Evolutionary conservation across 106 monocot species (phyloP).

Genomic region (Vanilla planifolia): DNA sequence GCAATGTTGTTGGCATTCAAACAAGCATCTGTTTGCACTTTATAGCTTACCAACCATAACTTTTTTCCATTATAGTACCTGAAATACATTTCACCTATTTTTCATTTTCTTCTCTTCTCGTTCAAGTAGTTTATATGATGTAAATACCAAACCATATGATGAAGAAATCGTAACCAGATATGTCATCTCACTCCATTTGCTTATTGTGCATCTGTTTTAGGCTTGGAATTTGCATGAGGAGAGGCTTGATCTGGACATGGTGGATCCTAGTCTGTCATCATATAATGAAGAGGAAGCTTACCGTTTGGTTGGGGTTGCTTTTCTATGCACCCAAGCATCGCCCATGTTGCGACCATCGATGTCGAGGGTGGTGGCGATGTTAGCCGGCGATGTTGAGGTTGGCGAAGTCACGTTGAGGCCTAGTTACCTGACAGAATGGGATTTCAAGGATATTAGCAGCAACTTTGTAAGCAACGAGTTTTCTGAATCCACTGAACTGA

Average conservation of each 20-base stretch:
- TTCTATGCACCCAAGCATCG: conserved; percentile 80
- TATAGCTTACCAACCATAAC: no score
- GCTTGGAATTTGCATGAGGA: conserved; percentile 68
- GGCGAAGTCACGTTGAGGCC: conserved; percentile 47
- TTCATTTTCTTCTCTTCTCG: no score
- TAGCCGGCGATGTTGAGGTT: conserved; percentile 64
- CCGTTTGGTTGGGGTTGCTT: conserved; percentile 46
- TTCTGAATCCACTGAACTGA: conserved; percentile 5
- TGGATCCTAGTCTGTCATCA: conserved; percentile 42
- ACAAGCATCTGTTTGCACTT: no score
- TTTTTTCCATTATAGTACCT: no score
- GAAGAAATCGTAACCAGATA: neutral
- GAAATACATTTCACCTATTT: no score
- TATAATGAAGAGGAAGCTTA: conserved; percentile 32
- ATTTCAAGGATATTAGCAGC: conserved; percentile 45
- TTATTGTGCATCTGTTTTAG: conserved; percentile 14
- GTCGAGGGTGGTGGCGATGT: conserved; percentile 88
- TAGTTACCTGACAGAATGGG: conserved; percentile 69
- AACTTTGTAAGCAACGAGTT: conserved; percentile 14
- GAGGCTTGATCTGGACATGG: conserved; percentile 37
- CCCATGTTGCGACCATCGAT: conserved; percentile 60
- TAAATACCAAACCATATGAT: no score
- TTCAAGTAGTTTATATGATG: neutral
- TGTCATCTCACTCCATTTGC: neutral
- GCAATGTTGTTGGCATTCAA: no score